These are phyloP conservation scores for Cordyceps pruinosa DNA, from an alignment of 2,329 filamentous ascomycete genomes.

Conservation along the genomic window DNA sequence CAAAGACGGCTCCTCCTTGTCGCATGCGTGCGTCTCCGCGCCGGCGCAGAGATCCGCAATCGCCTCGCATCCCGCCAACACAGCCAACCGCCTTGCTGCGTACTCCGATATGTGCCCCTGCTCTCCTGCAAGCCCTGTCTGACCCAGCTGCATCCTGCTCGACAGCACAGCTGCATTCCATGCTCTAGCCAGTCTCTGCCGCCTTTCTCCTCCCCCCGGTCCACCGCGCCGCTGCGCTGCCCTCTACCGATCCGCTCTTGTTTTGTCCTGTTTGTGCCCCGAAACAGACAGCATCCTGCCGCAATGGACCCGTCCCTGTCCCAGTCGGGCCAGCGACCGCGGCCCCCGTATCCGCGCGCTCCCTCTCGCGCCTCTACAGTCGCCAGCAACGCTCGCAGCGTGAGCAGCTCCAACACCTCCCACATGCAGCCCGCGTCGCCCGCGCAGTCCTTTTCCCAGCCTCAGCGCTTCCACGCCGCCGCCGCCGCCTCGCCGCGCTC, in stretches of 20 bases:
- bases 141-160: constrained; percentile 1
- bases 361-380: constrained; percentile 41
- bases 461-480: constrained; percentile 34
- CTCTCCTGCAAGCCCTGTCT: constrained; percentile 3
- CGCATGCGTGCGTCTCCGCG: constrained; percentile 3
- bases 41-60: constrained; percentile 10
- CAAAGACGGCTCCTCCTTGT: not conserved
- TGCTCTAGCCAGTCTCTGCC: not conserved
- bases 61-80: not conserved
- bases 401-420: constrained; percentile 34
- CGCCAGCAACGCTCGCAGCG: constrained; percentile 36
- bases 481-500: constrained; percentile 31
- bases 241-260: not conserved
- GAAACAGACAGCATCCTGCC: not conserved
- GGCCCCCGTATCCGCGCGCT: constrained; percentile 32
- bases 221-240: not conserved
- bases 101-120: constrained; percentile 6
- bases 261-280: too few species aligned
- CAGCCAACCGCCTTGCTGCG: not conserved
- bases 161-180: not conserved
- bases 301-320: constrained; percentile 25
- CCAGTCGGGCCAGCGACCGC: constrained; percentile 22
- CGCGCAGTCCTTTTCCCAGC: constrained; percentile 27
- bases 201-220: not conserved
- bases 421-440: constrained; percentile 30